These are phyloP conservation scores for Vinca minor DNA, from an alignment of 257 asterid genomes.

Conservation along the genomic window DNA sequence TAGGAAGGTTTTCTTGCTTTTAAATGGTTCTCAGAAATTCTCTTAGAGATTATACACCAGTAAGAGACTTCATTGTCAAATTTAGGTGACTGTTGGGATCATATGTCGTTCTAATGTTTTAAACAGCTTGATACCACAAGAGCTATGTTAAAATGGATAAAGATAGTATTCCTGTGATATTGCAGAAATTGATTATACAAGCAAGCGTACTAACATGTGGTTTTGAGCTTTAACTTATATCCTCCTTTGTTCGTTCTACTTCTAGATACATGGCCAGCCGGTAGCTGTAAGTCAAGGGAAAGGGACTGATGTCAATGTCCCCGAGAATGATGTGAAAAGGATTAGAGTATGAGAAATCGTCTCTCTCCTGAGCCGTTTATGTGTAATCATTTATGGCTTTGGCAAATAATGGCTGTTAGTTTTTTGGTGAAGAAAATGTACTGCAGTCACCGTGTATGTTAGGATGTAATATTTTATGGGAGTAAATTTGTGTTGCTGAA, in stretches of 20 bases:
- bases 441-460: neutral
- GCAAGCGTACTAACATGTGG: too few species aligned
- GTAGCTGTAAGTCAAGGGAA: constrained; percentile 22
- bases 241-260: constrained; percentile 2
- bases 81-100: neutral
- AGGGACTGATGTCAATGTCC: constrained; percentile 52
- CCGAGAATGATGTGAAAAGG: constrained; percentile 70
- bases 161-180: neutral
- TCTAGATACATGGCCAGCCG: constrained; percentile 35
- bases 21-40: neutral
- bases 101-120: neutral
- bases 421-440: constrained; percentile 1
- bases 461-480: neutral
- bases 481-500: neutral
- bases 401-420: neutral
- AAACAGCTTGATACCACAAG: neutral
- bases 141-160: too few species aligned
- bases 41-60: neutral
- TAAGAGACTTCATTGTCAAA: neutral
- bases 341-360: constrained; percentile 40
- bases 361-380: neutral
- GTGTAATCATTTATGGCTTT: neutral
- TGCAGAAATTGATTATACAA: neutral
- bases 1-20: neutral
- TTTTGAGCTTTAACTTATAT: neutral